phyloP scores from a whole-genome alignment of 1,284 basidiomycete genomes.

The Rhodofomes roseus region DNA sequence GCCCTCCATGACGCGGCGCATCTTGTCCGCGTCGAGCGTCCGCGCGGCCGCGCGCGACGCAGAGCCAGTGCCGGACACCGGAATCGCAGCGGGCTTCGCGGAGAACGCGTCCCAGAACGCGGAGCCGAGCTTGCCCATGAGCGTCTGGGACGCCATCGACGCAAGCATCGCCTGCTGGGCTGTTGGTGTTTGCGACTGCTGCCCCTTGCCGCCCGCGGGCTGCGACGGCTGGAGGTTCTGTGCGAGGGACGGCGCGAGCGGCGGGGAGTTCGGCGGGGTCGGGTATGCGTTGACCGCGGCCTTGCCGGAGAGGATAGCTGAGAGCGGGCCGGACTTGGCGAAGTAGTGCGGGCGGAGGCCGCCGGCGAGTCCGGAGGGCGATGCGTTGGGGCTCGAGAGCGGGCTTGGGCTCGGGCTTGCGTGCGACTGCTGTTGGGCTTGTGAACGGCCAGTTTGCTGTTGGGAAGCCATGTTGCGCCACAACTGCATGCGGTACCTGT shows the following conservation, averaged over 20 bases:
- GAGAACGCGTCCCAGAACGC: slow-evolving; percentile 82
- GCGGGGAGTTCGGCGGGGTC: slow-evolving; percentile 29
- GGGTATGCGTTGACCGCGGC: slow-evolving; percentile 26
- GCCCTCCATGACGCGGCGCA: slow-evolving; percentile 71
- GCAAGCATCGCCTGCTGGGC: slow-evolving; percentile 54
- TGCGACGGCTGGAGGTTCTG: not conserved
- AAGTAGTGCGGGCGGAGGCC: slow-evolving; percentile 58
- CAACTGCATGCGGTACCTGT: slow-evolving; percentile 76
- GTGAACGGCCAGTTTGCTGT: slow-evolving; percentile 25
- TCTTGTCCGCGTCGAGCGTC: slow-evolving; percentile 71
- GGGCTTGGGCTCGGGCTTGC: slow-evolving; percentile 7
- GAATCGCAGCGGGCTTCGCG: slow-evolving; percentile 35
- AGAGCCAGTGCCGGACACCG: slow-evolving; percentile 14
- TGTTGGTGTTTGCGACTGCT: slow-evolving; percentile 19
- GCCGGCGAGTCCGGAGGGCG: slow-evolving; percentile 41
- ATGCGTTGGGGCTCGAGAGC: slow-evolving; percentile 23
- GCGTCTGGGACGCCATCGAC: slow-evolving; percentile 65
- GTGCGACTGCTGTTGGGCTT: slow-evolving; percentile 25
- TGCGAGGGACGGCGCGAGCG: slow-evolving; percentile 12
- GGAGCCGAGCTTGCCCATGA: slow-evolving; percentile 58
- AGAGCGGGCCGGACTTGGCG: slow-evolving; percentile 23
- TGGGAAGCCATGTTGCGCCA: slow-evolving; percentile 75
- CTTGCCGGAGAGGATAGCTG: slow-evolving; percentile 51
- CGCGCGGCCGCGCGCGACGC: not conserved
- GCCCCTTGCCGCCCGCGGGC: slow-evolving; percentile 12